Conservation (phyloP, 139 green algal genomes). For the Chlorella sp. region DNA sequence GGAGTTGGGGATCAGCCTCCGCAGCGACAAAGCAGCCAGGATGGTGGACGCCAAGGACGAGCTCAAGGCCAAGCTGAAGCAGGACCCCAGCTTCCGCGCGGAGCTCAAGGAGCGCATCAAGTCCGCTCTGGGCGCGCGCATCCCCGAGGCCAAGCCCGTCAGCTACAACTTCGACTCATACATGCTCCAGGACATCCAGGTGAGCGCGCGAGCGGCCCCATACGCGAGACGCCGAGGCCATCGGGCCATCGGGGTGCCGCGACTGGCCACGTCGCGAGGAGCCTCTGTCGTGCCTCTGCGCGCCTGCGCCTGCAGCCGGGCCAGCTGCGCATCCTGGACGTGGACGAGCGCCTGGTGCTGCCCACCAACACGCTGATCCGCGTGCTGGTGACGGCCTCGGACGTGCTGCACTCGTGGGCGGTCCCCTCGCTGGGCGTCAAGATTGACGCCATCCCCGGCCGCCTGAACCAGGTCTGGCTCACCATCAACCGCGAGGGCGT, state of each 20-base stretch:
- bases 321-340: slow-evolving; percentile 52
- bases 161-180: slow-evolving; percentile 57
- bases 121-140: slow-evolving; percentile 33
- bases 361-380: slow-evolving; percentile 60
- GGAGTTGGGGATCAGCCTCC: too few relatives aligned
- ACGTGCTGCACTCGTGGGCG: slow-evolving; percentile 52
- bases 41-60: slow-evolving; percentile 18
- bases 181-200: slow-evolving; percentile 17
- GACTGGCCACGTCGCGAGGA: too few relatives aligned
- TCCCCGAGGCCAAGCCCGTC: slow-evolving; percentile 27
- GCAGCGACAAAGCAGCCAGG: too few relatives aligned
- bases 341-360: slow-evolving; percentile 58
- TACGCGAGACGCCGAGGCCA: too few relatives aligned
- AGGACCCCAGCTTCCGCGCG: slow-evolving; percentile 16
- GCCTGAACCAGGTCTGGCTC: slow-evolving; percentile 59
- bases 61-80: slow-evolving; percentile 42
- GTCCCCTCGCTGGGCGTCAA: slow-evolving; percentile 56
- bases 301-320: slow-evolving; percentile 45
- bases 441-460: slow-evolving; percentile 55
- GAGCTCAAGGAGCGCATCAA: slow-evolving; percentile 53
- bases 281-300: too few relatives aligned
- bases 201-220: too few relatives aligned
- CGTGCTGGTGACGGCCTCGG: slow-evolving; percentile 42
- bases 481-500: slow-evolving; percentile 60
- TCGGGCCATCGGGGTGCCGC: too few relatives aligned